Evolutionary conservation across 208 protist genomes (phyloP), one percentile per base, ranked within the genome.

Genomic region (Crithidia brevicula): DNA sequence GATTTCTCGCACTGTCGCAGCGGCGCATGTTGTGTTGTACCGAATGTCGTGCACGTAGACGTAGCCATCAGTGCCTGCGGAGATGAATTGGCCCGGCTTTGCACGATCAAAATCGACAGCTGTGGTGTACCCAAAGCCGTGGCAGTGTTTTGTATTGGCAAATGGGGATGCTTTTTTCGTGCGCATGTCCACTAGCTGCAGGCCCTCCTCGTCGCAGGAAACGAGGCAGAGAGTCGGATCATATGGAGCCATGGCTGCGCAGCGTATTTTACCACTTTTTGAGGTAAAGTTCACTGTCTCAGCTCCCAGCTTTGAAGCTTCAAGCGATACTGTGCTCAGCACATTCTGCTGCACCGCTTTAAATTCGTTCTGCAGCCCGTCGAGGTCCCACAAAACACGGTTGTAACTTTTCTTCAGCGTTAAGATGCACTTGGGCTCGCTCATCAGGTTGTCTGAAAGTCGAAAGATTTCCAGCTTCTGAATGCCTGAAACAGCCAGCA

Each of bases 321-420:
- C 71, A 6, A 94, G 65, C 2, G 67, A 62, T 9, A 92, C 59
- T 0, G 79, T 77, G 7, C 50, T 40, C 1, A 96, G 43, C 1
- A 54, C 54, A 50, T 82, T 71, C 20, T 67, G 49, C 46, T 50
- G 47, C 0, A 84, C 54, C 2, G 81, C 28, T 27, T 58, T 61
- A 11, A 91, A 69, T 20, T 93, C 83, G 45, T 77, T 82, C 58
- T 96, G 87, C 15, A 92, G 72, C n/a, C 90, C 90, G 7, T 96
- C 87, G 18, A 89, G 58, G 74, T 93, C 87, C 90, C 90, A 96
- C 47, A 96, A 42, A 2, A 86, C 79, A 45, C 86, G 76, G n/a
- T 66, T 71, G 34, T 72, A 71, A 1, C 4, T 22, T 13, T 68
- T 60, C 11, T 56, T 50, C 34, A 88, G 30, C 7, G 64, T 52